Conservation (phyloP, 805 yeast genomes). For the Myxozyma lipomycoides region DNA sequence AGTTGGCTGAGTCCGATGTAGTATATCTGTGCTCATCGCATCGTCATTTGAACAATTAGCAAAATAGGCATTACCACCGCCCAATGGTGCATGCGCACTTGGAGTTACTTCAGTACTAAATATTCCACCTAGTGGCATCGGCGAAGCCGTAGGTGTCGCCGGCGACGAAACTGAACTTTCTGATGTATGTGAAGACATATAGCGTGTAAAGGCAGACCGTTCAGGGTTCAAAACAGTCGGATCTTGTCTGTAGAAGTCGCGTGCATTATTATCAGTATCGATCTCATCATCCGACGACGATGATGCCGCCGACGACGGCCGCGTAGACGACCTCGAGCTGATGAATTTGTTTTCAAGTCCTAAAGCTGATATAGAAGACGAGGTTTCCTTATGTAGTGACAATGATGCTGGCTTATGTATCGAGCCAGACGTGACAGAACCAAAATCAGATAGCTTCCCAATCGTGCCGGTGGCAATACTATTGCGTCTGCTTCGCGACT, state of each 20-base stretch:
- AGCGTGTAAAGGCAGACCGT: background rate
- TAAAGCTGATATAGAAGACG: background rate
- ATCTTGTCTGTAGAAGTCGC: background rate
- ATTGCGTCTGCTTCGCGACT: slow-evolving; percentile 7
- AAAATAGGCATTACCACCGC: background rate
- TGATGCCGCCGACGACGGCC: background rate
- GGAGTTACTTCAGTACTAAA: background rate
- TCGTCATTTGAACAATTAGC: background rate
- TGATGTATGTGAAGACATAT: background rate
- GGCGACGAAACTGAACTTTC: slow-evolving; percentile 7
- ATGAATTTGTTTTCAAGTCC: background rate
- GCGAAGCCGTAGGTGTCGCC: slow-evolving; percentile 1
- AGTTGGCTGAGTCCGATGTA: background rate
- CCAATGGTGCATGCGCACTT: background rate
- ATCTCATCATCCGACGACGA: background rate
- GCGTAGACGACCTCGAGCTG: background rate
- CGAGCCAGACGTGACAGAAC: background rate
- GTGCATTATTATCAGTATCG: background rate
- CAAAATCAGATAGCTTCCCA: background rate
- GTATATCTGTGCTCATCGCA: background rate
- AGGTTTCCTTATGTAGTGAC: background rate
- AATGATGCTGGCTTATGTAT: background rate
- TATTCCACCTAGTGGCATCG: background rate
- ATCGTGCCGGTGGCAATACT: slow-evolving; percentile 1
- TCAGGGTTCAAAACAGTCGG: background rate